Base-by-base conservation (phyloP, 1,284 basidiomycete genomes). In the Polyporus tsugae region DNA sequence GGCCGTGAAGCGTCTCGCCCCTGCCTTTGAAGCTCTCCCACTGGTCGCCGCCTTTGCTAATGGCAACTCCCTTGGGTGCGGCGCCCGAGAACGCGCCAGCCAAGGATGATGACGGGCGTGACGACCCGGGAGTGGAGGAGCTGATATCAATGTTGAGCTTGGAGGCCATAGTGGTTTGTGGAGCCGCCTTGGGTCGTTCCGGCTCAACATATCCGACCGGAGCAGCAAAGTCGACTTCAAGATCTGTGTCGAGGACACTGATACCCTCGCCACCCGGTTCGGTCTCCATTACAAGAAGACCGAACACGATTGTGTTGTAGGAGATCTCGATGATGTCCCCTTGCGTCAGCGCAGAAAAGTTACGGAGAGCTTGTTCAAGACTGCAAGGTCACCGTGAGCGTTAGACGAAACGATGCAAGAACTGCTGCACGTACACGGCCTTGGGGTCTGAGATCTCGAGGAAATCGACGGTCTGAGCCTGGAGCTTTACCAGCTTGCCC, bases 401-500 rank as follows among this genome's bases (percentile, higher is more conserved):
- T 33, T 63, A 17, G 44, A 25, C 15, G 25, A 67, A 7, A 0
- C 22, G 15, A 62, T 17, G 25, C 62, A 29, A 46, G 25, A n/a
- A 46, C 35, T 46, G 60, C 64, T 72, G 63, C 33, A 68, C 95
- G 72, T 84, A 97, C 95, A 99, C 97, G 53, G 97, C 97, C 82
- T 98, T 99, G 5, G 94, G 96, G 81, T 99, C 98, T 13, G 92
- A 93, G 58, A 95, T 90, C 80, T 99, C 95, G 55, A 99, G 85
- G 82, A 99, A 99, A 80, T 97, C 94, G 22, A 95, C 92, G 4
- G 93, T 92, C 78, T 99, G 98, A 4, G 98, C 95, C 82, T 99
- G 98, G 52, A 99, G 85, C 82, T 99, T 99, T 78, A 99, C 95
- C 72, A 97, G 87, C 82, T 96, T 96, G 71, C 98, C 98, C 82